Evolutionary conservation across 257 asterid species (phyloP), one percentile per base, ranked within the genome.

Genomic region (Verbena officinalis): DNA sequence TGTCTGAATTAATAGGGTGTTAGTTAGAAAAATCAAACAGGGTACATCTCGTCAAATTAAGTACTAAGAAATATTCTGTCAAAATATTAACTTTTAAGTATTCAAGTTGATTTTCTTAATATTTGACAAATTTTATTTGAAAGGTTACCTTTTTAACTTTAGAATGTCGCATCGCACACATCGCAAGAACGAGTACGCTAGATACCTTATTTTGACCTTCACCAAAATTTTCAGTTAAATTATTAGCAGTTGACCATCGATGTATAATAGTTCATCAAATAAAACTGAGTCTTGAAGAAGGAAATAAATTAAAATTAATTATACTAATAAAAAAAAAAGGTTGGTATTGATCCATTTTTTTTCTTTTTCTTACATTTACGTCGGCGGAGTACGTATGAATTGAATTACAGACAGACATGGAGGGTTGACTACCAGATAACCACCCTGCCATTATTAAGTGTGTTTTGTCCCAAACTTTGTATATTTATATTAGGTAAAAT

Each of bases 221-320:
- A 48, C 20, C 40, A 36, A 24, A 54, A 5, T 30, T 55, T 55
- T 31, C n/a, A 1, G 24, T 30, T 30, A 55, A 55, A 7, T 33
- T 39, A 11, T 27, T 21, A 42, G 27, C 39, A 34, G 8, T 24
- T 54, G 64, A 54, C 55, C 46, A 40, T 17, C 5, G 27, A 24
- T 11, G 19, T 3, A 9, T 23, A 16, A 5, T 24, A 53, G 44
- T 40, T 53, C 27, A 39, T 52, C 62, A 65, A 65, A 45, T 65
- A 65, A 15, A 62, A 65, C 62, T 17, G 11, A 39, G 23, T 52
- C 9, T 17, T 65, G 4, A 9, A 19, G 10, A 17, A 7, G 15
- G 14, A 16, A 27, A 2, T 27, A 27, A 27, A 27, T 27, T 27
- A 27, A n/a, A n/a, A n/a, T n/a, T n/a, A n/a, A n/a, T n/a, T n/a